phyloP scores from a whole-genome alignment of 177 flowering plant species.

The Vitis hybrid region DNA sequence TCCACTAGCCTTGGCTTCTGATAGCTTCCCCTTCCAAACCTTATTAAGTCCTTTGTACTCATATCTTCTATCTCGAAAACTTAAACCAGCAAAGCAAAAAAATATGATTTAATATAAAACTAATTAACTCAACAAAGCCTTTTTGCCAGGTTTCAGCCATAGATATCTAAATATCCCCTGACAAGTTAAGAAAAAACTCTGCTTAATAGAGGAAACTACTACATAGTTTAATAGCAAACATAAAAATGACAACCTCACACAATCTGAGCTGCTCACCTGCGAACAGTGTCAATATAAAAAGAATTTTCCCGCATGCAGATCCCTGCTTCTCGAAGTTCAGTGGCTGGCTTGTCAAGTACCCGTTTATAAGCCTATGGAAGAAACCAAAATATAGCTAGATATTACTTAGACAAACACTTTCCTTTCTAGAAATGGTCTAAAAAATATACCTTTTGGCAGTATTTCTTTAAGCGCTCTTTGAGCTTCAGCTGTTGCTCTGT shows the following conservation, averaged over 20 bases:
- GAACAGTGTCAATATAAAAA: slow-evolving; percentile 98
- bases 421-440: background rate
- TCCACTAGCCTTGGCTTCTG: slow-evolving; percentile 90
- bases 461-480: slow-evolving; percentile 92
- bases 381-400: slow-evolving; percentile 2
- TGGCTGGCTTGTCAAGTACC: slow-evolving; percentile 88
- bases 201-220: background rate
- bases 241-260: background rate
- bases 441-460: slow-evolving; percentile 83
- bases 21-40: slow-evolving; percentile 93
- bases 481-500: slow-evolving; percentile 77
- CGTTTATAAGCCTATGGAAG: slow-evolving; percentile 78
- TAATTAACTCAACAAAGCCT: background rate
- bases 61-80: slow-evolving; percentile 98
- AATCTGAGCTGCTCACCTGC: slow-evolving; percentile 57
- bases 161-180: background rate
- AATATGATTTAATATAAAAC: background rate
- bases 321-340: slow-evolving; percentile 95
- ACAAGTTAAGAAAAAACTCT: background rate
- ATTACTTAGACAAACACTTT: slow-evolving; percentile 2
- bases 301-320: slow-evolving; percentile 99
- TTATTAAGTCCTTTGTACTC: slow-evolving; percentile 98
- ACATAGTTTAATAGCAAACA: background rate
- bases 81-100: slow-evolving; percentile 21
- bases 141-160: no score